Evolutionary conservation across 2,329 filamentous ascomycete genomes (phyloP), one percentile per base, ranked within the genome.

Genomic region (Penicillium crustosum): DNA sequence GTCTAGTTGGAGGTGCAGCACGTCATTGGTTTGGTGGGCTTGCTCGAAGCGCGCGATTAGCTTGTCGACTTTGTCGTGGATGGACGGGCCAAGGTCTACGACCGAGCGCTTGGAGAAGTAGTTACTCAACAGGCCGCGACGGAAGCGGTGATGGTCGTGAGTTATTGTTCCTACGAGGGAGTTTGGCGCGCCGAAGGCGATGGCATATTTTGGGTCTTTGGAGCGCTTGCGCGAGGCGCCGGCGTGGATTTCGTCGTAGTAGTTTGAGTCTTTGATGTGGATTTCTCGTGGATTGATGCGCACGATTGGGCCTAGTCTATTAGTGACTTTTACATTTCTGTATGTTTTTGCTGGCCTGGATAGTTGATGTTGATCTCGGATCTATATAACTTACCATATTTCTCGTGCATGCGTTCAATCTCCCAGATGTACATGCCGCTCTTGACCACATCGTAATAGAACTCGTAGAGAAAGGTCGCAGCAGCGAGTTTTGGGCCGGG

Each of bases 31-130:
- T 10, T 43, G 13, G 25, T 53, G 59, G 6, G 66, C 67, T 9
- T 63, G 52, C 21, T 65, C 65, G 19, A 73, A 67, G 6, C 67
- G 66, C 1, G 29, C 55, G 19, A 66, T 67, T 9, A 76, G 64
- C 38, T 68, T 65, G 7, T 68, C 63, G 2, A 75, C 66, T 41
- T 71, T 78, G 10, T 70, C 62, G 10, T 68, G 64, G 23, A 81
- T 72, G 5, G 77, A 65, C 0, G 73, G 72, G n/a, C 77, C 72
- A 1, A 79, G 67, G 6, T 58, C 58, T 4, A 63, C 62, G 21
- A 80, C 71, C 8, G 73, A 73, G 3, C 71, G 70, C 35, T 71
- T 74, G 12, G 78, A 79, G 65, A 81, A 82, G 69, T 79, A 81
- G 2, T 73, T 74, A 49, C 72, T 78, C 44, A 81, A 55, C 3